Conservation (phyloP, 495 filamentous ascomycete genomes). For the Cryomyces minteri region DNA sequence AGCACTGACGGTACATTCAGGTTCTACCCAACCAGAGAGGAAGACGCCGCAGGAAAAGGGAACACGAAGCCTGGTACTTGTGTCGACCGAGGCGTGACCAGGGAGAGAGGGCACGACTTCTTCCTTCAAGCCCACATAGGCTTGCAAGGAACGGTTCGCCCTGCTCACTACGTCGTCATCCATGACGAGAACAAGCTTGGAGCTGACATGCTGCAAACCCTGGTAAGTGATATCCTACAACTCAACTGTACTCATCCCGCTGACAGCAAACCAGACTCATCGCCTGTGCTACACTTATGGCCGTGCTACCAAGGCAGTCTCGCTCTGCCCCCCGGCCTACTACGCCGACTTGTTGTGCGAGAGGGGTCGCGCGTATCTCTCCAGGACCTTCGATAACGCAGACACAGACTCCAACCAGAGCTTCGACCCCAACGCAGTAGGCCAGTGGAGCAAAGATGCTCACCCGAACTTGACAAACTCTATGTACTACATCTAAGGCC, state of each 20-base stretch:
- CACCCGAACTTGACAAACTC: constrained; percentile 7
- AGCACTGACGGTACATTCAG: too few relatives aligned
- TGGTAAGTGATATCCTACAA: constrained; percentile 16
- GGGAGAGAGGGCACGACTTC: constrained; percentile 50
- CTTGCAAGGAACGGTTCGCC: constrained; percentile 21
- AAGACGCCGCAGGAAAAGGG: constrained; percentile 28
- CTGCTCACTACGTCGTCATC: constrained; percentile 21
- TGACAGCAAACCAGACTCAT: constrained; percentile 11
- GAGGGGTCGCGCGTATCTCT: constrained; percentile 17
- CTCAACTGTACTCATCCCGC: neutral
- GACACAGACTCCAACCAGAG: constrained; percentile 1
- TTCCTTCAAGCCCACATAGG: constrained; percentile 59
- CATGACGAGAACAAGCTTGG: constrained; percentile 20
- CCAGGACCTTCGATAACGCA: neutral
- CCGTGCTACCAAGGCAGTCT: constrained; percentile 20
- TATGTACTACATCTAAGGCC: constrained; percentile 15
- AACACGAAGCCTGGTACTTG: constrained; percentile 65
- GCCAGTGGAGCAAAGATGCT: constrained; percentile 1
- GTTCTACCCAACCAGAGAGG: constrained; percentile 45
- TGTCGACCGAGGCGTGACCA: constrained; percentile 73
- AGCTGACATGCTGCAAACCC: constrained; percentile 21
- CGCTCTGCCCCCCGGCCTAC: constrained; percentile 22
- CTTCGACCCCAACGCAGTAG: neutral
- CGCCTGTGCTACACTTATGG: constrained; percentile 21
- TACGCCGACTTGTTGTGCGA: constrained; percentile 24